These are phyloP conservation scores for Aspergillus sp. DNA, from an alignment of 2,329 filamentous ascomycete genomes.

Conservation along the genomic window DNA sequence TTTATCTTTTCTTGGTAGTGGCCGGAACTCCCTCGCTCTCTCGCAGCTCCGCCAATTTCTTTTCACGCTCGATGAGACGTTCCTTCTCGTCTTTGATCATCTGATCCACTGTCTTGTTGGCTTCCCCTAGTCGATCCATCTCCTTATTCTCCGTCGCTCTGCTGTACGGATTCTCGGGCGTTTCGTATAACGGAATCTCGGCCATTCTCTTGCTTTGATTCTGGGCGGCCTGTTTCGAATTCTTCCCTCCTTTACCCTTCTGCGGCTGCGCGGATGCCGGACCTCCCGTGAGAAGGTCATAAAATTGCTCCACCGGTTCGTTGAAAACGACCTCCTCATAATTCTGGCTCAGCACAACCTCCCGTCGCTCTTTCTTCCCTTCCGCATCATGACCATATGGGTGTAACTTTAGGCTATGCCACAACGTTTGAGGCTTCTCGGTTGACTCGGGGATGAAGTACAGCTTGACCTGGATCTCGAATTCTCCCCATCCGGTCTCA, in stretches of 20 bases:
- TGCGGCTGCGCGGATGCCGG: constrained; percentile 41
- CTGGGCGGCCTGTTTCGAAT: constrained; percentile 39
- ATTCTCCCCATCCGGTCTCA: constrained; percentile 97
- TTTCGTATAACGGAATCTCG: constrained; percentile 61
- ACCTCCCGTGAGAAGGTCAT: constrained; percentile 72
- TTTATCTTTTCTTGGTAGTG: constrained; percentile 36
- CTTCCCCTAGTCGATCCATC: constrained; percentile 54
- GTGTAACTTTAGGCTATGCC: constrained; percentile 85
- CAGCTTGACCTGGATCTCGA: constrained; percentile 89
- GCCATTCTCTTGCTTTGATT: constrained; percentile 53
- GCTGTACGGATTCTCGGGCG: constrained; percentile 64
- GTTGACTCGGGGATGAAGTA: constrained; percentile 81
- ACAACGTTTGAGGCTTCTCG: constrained; percentile 93
- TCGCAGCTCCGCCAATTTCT: constrained; percentile 46
- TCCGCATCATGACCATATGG: constrained; percentile 76
- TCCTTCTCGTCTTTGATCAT: constrained; percentile 59
- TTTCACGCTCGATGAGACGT: constrained; percentile 53
- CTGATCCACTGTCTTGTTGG: constrained; percentile 51
- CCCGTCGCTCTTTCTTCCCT: constrained; percentile 56
- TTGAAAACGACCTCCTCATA: constrained; percentile 97
- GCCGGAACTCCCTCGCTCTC: constrained; percentile 37
- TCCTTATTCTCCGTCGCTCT: constrained; percentile 62
- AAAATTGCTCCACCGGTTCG: constrained; percentile 89
- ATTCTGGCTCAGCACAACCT: constrained; percentile 65
- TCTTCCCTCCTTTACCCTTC: constrained; percentile 53